Conservation (phyloP, 352 stramenopile species). For the Phytopythium delawarense region DNA sequence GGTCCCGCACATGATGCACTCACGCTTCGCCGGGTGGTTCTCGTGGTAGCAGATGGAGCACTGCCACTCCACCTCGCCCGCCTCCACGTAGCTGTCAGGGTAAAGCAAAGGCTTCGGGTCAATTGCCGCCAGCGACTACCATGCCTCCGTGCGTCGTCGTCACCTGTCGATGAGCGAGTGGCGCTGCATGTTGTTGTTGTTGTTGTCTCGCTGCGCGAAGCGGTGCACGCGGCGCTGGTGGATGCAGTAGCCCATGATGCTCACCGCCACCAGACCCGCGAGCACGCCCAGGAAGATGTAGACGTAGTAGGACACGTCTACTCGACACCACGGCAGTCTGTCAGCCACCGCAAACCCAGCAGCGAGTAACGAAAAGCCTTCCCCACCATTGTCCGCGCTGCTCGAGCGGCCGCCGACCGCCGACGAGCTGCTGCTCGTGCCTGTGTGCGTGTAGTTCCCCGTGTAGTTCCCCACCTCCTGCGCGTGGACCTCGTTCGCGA, state of each 20-base stretch:
- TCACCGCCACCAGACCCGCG: constrained; percentile 30
- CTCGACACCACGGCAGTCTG: no score
- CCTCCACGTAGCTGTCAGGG: constrained; percentile 44
- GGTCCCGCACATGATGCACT: constrained; percentile 82
- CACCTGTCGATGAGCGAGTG: constrained; percentile 76
- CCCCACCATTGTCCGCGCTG: background rate
- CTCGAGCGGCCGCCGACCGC: background rate
- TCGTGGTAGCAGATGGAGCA: constrained; percentile 83
- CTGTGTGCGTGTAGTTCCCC: background rate
- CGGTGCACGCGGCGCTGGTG: constrained; percentile 56
- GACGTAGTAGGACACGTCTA: constrained; percentile 56
- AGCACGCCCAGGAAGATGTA: constrained; percentile 74
- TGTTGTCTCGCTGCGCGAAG: constrained; percentile 63
- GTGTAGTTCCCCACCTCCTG: background rate
- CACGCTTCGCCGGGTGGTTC: constrained; percentile 75
- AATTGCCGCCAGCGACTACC: no score
- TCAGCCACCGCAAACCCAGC: background rate
- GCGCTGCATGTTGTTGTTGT: constrained; percentile 86
- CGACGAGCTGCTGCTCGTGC: background rate
- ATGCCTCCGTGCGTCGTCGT: no score
- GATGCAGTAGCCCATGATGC: constrained; percentile 56
- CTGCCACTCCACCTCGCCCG: constrained; percentile 75
- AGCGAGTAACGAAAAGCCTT: background rate
- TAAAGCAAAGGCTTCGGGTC: background rate
- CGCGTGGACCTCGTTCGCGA: background rate